Conservation (phyloP, 768 basidiomycete genomes). For the Multifurca ochricompacta region DNA sequence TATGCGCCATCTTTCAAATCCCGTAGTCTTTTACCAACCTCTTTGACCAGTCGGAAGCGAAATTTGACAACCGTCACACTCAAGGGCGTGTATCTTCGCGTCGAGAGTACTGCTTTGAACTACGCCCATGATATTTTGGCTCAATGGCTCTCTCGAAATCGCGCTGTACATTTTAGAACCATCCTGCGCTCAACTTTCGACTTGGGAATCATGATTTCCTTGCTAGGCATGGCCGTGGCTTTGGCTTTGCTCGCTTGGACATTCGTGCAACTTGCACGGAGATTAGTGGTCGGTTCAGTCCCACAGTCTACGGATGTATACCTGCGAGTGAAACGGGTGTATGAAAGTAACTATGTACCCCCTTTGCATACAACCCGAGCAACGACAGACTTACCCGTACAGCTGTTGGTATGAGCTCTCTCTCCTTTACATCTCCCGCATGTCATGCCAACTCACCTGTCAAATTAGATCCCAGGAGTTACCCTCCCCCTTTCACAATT, state of each 20-base stretch:
- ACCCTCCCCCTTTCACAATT: conserved; percentile 71
- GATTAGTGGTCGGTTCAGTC: neutral
- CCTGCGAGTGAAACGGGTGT: neutral
- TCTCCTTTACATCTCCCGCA: too few species aligned
- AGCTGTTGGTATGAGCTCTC: conserved; percentile 15
- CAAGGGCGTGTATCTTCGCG: conserved; percentile 1
- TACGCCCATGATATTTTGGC: conserved; percentile 2
- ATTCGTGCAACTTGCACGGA: conserved; percentile 10
- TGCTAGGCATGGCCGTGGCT: conserved; percentile 6
- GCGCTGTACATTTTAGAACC: conserved; percentile 19
- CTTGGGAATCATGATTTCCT: conserved; percentile 1
- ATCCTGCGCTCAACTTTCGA: conserved; percentile 32
- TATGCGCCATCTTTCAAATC: neutral
- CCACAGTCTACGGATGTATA: neutral
- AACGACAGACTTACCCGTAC: conserved; percentile 3
- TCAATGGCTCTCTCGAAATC: neutral
- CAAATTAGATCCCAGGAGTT: conserved; percentile 65
- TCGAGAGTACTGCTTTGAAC: conserved; percentile 20
- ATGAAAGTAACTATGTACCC: neutral
- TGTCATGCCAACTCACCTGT: neutral
- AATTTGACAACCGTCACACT: conserved; percentile 4
- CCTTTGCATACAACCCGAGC: neutral
- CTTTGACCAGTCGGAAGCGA: neutral
- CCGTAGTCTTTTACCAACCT: neutral
- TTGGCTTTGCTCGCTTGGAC: conserved; percentile 17